Evolutionary conservation across 352 stramenopile species (phyloP).

Genomic region (Pythium myriotylum): DNA sequence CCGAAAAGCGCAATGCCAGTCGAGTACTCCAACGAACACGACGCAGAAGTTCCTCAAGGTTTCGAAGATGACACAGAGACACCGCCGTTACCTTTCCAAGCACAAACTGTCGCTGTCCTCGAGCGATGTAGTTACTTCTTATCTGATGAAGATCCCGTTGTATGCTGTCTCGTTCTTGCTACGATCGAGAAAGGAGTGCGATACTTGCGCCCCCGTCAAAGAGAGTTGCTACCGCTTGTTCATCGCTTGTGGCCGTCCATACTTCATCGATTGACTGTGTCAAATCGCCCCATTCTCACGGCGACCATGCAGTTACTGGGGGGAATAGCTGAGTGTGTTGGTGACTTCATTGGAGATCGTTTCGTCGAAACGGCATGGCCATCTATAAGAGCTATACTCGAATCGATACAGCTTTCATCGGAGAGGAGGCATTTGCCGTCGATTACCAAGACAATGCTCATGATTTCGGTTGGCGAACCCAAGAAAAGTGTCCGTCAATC

Average conservation of each 20-base stretch:
- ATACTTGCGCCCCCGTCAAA: slow-evolving; percentile 44
- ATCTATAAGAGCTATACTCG: slow-evolving; percentile 44
- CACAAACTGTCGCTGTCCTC: slow-evolving; percentile 73
- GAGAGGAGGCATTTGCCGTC: slow-evolving; percentile 40
- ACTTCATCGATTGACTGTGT: slow-evolving; percentile 52
- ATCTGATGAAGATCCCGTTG: slow-evolving; percentile 62
- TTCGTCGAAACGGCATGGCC: slow-evolving; percentile 87
- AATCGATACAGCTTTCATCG: slow-evolving; percentile 36
- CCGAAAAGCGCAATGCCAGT: slow-evolving; percentile 70
- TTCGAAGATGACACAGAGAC: slow-evolving; percentile 33
- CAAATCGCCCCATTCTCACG: slow-evolving; percentile 67
- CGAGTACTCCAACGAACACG: slow-evolving; percentile 44
- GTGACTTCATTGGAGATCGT: slow-evolving; percentile 78
- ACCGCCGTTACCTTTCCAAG: slow-evolving; percentile 37
- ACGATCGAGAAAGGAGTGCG: slow-evolving; percentile 67
- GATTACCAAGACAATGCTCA: slow-evolving; percentile 57
- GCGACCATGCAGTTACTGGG: slow-evolving; percentile 53
- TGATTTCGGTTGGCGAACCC: slow-evolving; percentile 32
- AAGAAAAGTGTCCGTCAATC: slow-evolving; percentile 1
- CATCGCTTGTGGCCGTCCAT: slow-evolving; percentile 77
- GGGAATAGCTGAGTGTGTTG: slow-evolving; percentile 53
- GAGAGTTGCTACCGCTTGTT: slow-evolving; percentile 72
- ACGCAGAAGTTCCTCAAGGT: not conserved
- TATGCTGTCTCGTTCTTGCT: slow-evolving; percentile 72
- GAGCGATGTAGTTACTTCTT: slow-evolving; percentile 80